A percentile compares a stretch with the other conserved stretches of the same genome.
Conservation (phyloP, 306 rosid genomes). For the Cucurbita ficifolia region DNA sequence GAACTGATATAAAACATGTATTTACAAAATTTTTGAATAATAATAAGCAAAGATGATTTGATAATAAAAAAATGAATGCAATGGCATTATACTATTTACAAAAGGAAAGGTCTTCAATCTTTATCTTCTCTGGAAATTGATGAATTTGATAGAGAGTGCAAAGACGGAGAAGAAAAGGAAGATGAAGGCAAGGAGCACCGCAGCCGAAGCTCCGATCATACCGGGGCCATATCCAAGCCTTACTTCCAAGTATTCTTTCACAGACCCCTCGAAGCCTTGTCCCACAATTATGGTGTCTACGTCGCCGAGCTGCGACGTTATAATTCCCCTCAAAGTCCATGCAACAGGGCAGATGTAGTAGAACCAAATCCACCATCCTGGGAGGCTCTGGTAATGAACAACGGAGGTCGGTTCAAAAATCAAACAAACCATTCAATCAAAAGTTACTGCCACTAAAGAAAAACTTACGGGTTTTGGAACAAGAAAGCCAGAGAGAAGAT, state of each 20-base stretch:
- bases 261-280: constrained; percentile 61
- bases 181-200: constrained; percentile 42
- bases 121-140: constrained; percentile 73
- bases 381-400: constrained; percentile 32
- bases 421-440: too few relatives aligned
- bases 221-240: constrained; percentile 38
- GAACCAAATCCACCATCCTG: constrained; percentile 92
- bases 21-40: too few relatives aligned
- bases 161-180: constrained; percentile 49
- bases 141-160: constrained; percentile 50
- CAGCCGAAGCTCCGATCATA: constrained; percentile 43
- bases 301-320: constrained; percentile 87
- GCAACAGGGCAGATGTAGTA: constrained; percentile 75
- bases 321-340: constrained; percentile 78
- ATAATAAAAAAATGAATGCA: too few relatives aligned
- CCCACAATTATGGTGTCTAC: constrained; percentile 41
- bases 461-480: constrained; percentile 65
- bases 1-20: too few relatives aligned
- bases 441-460: not conserved
- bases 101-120: too few relatives aligned
- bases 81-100: too few relatives aligned
- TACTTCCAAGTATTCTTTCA: constrained; percentile 41
- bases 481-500: constrained; percentile 90
- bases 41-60: too few relatives aligned
- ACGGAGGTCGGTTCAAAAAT: not conserved